A percentile compares a stretch with the other conserved stretches of the same genome.
These are phyloP conservation scores for Paramecium sonneborni DNA, from an alignment of 73 alveolate genomes.

Conservation along the genomic window DNA sequence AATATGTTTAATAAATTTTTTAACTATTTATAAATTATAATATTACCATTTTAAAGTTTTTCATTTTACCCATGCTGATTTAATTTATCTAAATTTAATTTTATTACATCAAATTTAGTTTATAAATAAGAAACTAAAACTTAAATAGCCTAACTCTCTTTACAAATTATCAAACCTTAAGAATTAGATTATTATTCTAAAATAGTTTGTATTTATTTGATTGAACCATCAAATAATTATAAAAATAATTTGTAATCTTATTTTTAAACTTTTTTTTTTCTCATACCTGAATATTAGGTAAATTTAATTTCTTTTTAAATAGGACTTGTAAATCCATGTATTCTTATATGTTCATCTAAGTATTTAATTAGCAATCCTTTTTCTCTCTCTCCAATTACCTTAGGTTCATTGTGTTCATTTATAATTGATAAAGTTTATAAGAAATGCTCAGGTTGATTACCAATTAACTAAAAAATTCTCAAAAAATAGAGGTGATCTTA, in stretches of 20 bases:
- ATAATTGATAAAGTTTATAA: neutral
- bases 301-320: slow-evolving; percentile 1
- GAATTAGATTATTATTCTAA: neutral
- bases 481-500: neutral
- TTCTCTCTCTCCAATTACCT: neutral
- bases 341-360: neutral
- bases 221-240: neutral
- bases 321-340: neutral
- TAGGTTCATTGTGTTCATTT: neutral
- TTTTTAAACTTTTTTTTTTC: neutral
- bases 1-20: neutral
- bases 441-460: slow-evolving; percentile 3
- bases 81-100: slow-evolving; percentile 3
- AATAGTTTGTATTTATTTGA: neutral
- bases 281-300: neutral
- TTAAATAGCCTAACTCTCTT: neutral
- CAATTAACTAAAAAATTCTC: neutral
- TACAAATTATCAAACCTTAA: neutral
- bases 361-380: neutral
- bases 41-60: neutral
- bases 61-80: neutral
- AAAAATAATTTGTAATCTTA: neutral
- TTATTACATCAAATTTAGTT: neutral
- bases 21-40: neutral
- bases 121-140: neutral